Percentiles rank a stretch among this genome's conserved stretches.
Conservation (phyloP, 129 eudicot species). For the Gnaphalium uliginosum region DNA sequence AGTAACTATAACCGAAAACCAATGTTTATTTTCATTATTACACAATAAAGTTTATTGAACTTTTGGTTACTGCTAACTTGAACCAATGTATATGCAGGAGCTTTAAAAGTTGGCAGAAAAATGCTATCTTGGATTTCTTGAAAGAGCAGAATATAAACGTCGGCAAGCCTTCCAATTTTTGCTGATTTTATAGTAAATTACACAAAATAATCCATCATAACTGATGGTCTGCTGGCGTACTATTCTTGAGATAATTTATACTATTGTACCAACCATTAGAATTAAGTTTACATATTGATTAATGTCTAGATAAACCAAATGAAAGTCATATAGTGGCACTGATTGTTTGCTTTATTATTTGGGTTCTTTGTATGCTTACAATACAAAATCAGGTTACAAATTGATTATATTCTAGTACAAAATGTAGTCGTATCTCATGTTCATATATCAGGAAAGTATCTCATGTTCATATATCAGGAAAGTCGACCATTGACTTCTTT, state of each 20-base stretch:
- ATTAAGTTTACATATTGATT: not conserved
- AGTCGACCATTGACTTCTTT: not conserved
- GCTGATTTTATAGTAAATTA: constrained; percentile 30
- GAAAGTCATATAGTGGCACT: not conserved
- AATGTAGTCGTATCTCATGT: not conserved
- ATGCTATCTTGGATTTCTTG: constrained; percentile 50
- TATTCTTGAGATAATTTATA: constrained; percentile 20
- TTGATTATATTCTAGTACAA: not conserved
- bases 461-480: not conserved
- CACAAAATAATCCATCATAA: not conserved
- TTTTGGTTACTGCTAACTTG: constrained; percentile 8
- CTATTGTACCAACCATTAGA: not conserved
- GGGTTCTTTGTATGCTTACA: constrained; percentile 19
- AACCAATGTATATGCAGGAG: constrained; percentile 49
- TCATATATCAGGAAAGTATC: not conserved
- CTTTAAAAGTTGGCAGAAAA: constrained; percentile 75
- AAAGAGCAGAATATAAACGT: constrained; percentile 54
- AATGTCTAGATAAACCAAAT: not conserved
- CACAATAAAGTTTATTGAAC: not conserved
- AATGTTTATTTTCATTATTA: not conserved
- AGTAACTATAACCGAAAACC: constrained; percentile 36
- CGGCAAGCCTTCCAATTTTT: constrained; percentile 55
- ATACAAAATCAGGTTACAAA: constrained; percentile 19
- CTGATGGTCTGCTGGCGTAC: constrained; percentile 1
- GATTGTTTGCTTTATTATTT: constrained; percentile 12